Evolutionary conservation across 306 rosid genomes (phyloP).

Genomic region (Quercus robur): DNA sequence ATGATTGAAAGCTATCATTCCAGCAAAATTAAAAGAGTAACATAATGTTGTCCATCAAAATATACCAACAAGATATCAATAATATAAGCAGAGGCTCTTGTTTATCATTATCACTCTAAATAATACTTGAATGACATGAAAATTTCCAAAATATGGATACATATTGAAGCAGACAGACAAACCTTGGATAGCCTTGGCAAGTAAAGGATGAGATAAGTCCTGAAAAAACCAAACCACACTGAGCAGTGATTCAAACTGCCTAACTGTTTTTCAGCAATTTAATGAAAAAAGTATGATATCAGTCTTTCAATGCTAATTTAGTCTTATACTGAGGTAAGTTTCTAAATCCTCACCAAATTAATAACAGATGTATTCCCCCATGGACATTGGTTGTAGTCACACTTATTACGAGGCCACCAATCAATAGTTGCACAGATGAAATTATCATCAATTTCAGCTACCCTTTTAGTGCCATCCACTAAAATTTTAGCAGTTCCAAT

Average conservation of each 20-base stretch:
- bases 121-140: not conserved
- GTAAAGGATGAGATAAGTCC: conserved; percentile 81
- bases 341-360: conserved; percentile 57
- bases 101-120: conserved; percentile 2
- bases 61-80: conserved; percentile 7
- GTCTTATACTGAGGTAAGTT: conserved; percentile 9
- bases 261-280: conserved; percentile 11
- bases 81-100: not conserved
- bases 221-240: conserved; percentile 44
- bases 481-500: conserved; percentile 36
- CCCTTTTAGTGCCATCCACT: conserved; percentile 51
- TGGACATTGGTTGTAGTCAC: conserved; percentile 79
- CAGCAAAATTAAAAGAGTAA: conserved; percentile 29
- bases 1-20: conserved; percentile 70
- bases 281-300: conserved; percentile 4
- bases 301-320: conserved; percentile 11
- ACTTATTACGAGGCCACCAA: conserved; percentile 97
- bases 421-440: conserved; percentile 94
- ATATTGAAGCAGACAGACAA: conserved; percentile 18
- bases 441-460: conserved; percentile 63
- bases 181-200: conserved; percentile 86
- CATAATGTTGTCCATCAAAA: conserved; percentile 7
- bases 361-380: conserved; percentile 73
- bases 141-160: not conserved
- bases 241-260: conserved; percentile 17